Base-by-base conservation (phyloP, 106 monocot species). In the Vanilla planifolia region DNA sequence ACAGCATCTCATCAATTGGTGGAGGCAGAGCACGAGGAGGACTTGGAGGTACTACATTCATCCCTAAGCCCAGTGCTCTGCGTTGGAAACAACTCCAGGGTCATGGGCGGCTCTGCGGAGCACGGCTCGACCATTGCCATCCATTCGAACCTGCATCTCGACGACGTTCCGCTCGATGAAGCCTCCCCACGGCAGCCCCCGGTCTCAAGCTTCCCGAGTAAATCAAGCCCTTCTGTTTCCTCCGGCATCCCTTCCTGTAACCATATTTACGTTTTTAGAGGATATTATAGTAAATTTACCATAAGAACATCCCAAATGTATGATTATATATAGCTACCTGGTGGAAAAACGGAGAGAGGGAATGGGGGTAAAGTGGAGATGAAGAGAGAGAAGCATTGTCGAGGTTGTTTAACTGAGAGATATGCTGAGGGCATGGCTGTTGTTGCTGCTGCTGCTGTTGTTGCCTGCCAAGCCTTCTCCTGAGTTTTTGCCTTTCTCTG, bases 81-180 rank as follows among this genome's bases (percentile, higher is more conserved):
- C 20, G 74, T 73, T 8, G 89, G 89, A 71, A 89, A 89, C 39
- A 89, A 84, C 33, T 89, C 89, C 32, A 89, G 67, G 48, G 89
- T 89, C 67, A 48, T 78, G 19, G 74, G 73, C 64, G 77, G 69
- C 52, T 42, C 41, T 6, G 7, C 6, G 9, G 34, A 28, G 22
- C 43, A 33, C 5, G 53, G 20, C 10, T 43, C 43, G 30, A 55
- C 40, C 71, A 21, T 36, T 50, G 20, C 19, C 61, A 64, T 41
- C 62, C 65, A 70, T 7, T 69, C 52, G 25, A 32, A 22, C 1
- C 35, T 36, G 6, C 25, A 57, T 4, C 10, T 10, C 3, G 6
- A 2, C 33, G 3, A 2, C 22, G 33, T 48, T 16, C 41, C 11
- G 35, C 35, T 23, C 2, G 62, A 46, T 16, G 62, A 29, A 3